phyloP scores from a whole-genome alignment of 148 eudicot genomes.

The Vaccinium macrocarpon region DNA sequence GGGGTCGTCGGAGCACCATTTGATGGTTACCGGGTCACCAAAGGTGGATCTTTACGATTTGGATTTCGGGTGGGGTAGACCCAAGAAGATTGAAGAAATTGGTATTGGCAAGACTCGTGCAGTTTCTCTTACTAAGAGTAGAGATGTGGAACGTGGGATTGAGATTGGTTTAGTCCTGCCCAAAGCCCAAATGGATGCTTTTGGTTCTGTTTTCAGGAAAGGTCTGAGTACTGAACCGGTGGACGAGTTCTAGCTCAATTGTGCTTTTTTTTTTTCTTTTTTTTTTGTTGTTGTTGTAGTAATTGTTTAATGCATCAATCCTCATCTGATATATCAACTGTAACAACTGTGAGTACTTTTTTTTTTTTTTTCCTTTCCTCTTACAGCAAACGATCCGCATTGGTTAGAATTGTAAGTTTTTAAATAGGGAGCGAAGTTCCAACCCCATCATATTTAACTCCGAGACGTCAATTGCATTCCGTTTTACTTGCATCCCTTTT shows the following conservation, averaged over 20 bases:
- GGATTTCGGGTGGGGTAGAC: conserved; percentile 62
- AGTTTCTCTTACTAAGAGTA: conserved; percentile 38
- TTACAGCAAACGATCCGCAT: too few relatives aligned
- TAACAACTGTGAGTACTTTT: too few relatives aligned
- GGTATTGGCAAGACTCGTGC: conserved; percentile 35
- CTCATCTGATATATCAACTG: too few relatives aligned
- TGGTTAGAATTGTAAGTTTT: too few relatives aligned
- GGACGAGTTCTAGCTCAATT: background rate
- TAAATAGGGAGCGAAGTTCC: too few relatives aligned
- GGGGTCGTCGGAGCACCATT: conserved; percentile 23
- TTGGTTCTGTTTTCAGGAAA: conserved; percentile 6
- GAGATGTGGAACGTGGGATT: conserved; percentile 43
- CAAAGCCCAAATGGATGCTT: conserved; percentile 33
- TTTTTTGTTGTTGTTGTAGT: too few relatives aligned
- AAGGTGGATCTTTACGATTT: conserved; percentile 42
- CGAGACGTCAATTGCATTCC: too few relatives aligned
- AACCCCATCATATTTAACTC: too few relatives aligned
- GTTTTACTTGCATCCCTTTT: too few relatives aligned
- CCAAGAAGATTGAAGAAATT: conserved; percentile 41
- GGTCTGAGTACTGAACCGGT: background rate
- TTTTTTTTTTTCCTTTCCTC: too few relatives aligned
- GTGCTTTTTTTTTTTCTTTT: too few relatives aligned
- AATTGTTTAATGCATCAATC: too few relatives aligned
- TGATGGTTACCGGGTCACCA: conserved; percentile 58
- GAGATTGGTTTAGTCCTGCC: conserved; percentile 50